Conservation (phyloP, 176 grass and related monocot genomes). For the Avena sativa region DNA sequence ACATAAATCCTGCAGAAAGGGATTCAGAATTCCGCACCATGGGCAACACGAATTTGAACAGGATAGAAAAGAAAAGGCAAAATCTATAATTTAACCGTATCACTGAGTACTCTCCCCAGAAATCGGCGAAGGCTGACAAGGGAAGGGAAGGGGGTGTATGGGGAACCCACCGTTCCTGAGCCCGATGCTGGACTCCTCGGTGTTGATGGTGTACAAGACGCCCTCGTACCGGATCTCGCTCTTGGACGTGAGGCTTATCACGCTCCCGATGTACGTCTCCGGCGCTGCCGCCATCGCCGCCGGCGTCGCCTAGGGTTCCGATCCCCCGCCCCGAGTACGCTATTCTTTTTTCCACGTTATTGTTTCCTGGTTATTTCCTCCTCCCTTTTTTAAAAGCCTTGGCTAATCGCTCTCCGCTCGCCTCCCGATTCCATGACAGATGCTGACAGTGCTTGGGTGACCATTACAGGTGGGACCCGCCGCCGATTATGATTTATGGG, state of each 20-base stretch:
- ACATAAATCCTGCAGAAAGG: background rate
- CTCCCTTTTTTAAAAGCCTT: background rate
- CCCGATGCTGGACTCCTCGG: slow-evolving; percentile 94
- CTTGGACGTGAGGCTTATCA: slow-evolving; percentile 93
- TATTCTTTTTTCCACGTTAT: background rate
- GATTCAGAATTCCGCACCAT: slow-evolving; percentile 2
- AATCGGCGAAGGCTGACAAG: background rate
- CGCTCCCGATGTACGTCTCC: slow-evolving; percentile 85
- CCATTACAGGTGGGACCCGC: background rate
- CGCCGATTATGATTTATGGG: fast-evolving
- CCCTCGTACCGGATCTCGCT: slow-evolving; percentile 98
- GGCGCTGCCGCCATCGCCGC: slow-evolving; percentile 43
- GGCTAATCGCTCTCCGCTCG: slow-evolving; percentile 14
- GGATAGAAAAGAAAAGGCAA: background rate
- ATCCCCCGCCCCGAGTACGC: slow-evolving; percentile 7
- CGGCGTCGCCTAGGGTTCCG: slow-evolving; percentile 50
- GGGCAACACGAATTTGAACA: background rate
- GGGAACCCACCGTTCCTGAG: slow-evolving; percentile 66
- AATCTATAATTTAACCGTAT: background rate
- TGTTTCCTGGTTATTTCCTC: background rate
- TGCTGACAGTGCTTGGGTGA: too few relatives aligned
- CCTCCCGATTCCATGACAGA: background rate
- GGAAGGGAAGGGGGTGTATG: too few relatives aligned
- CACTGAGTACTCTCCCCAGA: background rate
- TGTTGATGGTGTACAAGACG: slow-evolving; percentile 96